These are phyloP conservation scores for Populus davidiana DNA, from an alignment of 345 rosid species.

Conservation along the genomic window DNA sequence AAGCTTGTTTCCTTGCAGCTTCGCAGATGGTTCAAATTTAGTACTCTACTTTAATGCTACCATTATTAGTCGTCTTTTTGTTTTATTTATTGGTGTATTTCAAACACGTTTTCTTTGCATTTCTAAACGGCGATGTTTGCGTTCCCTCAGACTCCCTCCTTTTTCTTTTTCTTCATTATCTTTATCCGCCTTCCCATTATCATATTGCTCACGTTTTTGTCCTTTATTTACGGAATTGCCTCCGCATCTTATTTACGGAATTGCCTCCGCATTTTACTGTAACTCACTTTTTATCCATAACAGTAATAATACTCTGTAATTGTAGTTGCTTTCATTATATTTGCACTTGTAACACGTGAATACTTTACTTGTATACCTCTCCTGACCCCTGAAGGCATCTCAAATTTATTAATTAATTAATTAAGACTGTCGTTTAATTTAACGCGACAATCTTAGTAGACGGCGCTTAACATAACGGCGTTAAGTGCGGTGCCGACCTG, in stretches of 20 bases:
- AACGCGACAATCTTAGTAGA: background rate
- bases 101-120: constrained; percentile 40
- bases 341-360: background rate
- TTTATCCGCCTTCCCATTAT: background rate
- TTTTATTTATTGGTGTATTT: constrained; percentile 13
- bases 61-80: background rate
- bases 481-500: constrained; percentile 12
- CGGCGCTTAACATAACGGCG: constrained; percentile 9
- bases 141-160: background rate
- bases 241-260: too few species aligned
- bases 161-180: too few species aligned
- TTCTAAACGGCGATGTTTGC: constrained; percentile 16
- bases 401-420: too few species aligned
- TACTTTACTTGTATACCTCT: too few species aligned
- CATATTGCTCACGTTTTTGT: background rate
- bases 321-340: too few species aligned
- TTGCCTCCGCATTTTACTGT: too few species aligned
- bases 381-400: too few species aligned
- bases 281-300: too few species aligned
- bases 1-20: constrained; percentile 16
- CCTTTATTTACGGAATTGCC: background rate
- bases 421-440: too few species aligned
- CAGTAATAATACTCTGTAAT: too few species aligned
- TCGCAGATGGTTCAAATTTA: background rate
- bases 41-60: background rate